Evolutionary conservation across 176 grass and related monocot genomes (phyloP).

Genomic region (Rhynchospora breviuscula): DNA sequence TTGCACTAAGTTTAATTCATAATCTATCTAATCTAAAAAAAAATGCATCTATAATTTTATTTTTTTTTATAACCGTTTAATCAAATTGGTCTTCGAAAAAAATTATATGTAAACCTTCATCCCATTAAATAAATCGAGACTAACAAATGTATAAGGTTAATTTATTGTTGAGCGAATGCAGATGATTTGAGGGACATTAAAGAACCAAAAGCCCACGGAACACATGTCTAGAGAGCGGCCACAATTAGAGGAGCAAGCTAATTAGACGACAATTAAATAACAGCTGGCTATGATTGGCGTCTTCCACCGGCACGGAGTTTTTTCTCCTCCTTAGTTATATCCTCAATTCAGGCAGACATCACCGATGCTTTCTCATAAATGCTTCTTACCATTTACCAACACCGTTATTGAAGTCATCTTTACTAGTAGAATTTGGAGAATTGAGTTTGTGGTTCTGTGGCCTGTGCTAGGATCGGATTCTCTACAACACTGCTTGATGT

Average conservation of each 20-base stretch:
- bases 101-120: too few relatives aligned
- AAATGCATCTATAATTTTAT: too few relatives aligned
- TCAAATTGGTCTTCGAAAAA: too few relatives aligned
- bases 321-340: neutral
- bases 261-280: neutral
- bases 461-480: neutral
- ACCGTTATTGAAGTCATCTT: neutral
- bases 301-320: neutral
- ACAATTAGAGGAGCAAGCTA: neutral
- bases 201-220: neutral
- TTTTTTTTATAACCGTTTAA: too few relatives aligned
- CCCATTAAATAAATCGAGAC: too few relatives aligned
- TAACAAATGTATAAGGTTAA: too few relatives aligned
- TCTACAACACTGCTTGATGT: too few relatives aligned
- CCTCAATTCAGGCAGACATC: neutral
- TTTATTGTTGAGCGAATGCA: neutral
- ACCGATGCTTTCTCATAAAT: neutral
- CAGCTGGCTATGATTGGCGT: conserved; percentile 8
- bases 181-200: neutral
- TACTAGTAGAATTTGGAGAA: too few relatives aligned
- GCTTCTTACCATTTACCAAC: neutral
- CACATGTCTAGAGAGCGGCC: neutral
- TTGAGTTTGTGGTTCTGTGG: neutral
- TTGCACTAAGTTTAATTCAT: too few relatives aligned
- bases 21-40: too few relatives aligned